Percentiles rank a stretch among this genome's conserved stretches.
phyloP scores from a whole-genome alignment of 2,329 filamentous ascomycete species.

The Endoconidiophora polonica region DNA sequence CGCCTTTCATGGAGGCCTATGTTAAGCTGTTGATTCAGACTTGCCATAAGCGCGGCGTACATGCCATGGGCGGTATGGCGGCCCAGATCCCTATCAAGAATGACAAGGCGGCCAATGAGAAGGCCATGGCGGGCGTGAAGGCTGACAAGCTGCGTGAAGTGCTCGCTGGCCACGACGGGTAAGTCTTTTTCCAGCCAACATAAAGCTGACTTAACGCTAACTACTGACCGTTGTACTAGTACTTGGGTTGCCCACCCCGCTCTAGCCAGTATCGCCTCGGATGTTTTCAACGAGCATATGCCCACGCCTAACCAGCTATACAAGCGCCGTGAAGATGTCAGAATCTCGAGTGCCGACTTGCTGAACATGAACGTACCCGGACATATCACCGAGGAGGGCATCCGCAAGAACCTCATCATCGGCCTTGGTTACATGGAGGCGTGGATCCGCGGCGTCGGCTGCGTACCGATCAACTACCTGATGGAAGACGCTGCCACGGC shows the following conservation, averaged over 20 bases:
- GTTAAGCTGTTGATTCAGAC: conserved; percentile 96
- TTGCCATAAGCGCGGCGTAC: conserved; percentile 90
- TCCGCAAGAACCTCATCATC: conserved; percentile 95
- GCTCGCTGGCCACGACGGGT: conserved; percentile 77
- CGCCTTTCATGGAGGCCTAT: conserved; percentile 96
- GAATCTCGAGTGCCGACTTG: conserved; percentile 72
- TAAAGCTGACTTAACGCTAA: conserved; percentile 1
- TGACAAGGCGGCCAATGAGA: conserved; percentile 76
- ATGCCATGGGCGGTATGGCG: conserved; percentile 98
- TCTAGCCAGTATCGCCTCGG: conserved; percentile 69
- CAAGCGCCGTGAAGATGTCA: conserved; percentile 74
- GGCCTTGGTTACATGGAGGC: conserved; percentile 97
- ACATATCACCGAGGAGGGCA: conserved; percentile 79
- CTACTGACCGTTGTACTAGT: conserved; percentile 16
- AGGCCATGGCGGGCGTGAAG: conserved; percentile 82
- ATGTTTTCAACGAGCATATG: conserved; percentile 97
- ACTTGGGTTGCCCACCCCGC: conserved; percentile 97
- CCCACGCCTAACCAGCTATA: conserved; percentile 95
- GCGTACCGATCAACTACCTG: conserved; percentile 91
- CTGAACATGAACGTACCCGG: conserved; percentile 98
- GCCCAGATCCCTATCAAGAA: conserved; percentile 98
- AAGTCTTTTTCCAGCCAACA: conserved; percentile 7
- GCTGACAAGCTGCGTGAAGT: conserved; percentile 95
- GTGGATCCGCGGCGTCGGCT: conserved; percentile 87
- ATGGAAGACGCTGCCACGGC: conserved; percentile 98